These are phyloP conservation scores for Neostapfia colusana DNA, from an alignment of 176 grass and related monocot species.

Conservation along the genomic window DNA sequence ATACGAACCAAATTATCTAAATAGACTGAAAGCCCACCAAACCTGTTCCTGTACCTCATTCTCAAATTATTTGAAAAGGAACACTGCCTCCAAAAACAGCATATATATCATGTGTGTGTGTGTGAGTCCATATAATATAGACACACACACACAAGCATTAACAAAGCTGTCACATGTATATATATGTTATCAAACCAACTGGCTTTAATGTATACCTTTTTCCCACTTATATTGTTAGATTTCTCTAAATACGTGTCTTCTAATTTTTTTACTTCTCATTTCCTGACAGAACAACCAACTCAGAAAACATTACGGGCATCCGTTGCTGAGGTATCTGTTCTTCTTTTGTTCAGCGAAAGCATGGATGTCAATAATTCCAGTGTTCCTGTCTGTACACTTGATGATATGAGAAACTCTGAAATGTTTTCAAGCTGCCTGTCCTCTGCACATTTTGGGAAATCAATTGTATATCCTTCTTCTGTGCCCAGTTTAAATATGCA, in stretches of 20 bases:
- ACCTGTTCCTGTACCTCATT: background rate
- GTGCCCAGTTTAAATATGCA: constrained; percentile 60
- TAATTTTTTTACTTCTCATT: constrained; percentile 43
- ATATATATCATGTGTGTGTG: background rate
- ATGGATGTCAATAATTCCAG: constrained; percentile 30
- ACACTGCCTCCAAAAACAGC: background rate
- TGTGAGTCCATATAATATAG: too few relatives aligned
- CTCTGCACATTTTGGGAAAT: constrained; percentile 56
- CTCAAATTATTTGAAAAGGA: constrained; percentile 2
- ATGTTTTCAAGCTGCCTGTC: constrained; percentile 74
- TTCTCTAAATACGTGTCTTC: constrained; percentile 26
- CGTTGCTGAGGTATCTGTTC: constrained; percentile 67
- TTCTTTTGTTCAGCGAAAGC: constrained; percentile 65
- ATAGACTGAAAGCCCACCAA: background rate
- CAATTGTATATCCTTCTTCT: constrained; percentile 46
- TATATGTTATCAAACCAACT: constrained; percentile 20
- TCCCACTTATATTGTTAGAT: constrained; percentile 8
- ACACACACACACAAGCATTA: too few relatives aligned
- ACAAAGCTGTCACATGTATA: constrained; percentile 9
- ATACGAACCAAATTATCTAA: background rate
- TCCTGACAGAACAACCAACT: constrained; percentile 68
- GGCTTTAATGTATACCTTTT: background rate
- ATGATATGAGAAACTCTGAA: constrained; percentile 55
- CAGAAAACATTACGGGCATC: constrained; percentile 72
- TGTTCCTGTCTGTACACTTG: constrained; percentile 26